phyloP scores from a whole-genome alignment of 73 alveolate species.

The Symbiodinium natans region DNA sequence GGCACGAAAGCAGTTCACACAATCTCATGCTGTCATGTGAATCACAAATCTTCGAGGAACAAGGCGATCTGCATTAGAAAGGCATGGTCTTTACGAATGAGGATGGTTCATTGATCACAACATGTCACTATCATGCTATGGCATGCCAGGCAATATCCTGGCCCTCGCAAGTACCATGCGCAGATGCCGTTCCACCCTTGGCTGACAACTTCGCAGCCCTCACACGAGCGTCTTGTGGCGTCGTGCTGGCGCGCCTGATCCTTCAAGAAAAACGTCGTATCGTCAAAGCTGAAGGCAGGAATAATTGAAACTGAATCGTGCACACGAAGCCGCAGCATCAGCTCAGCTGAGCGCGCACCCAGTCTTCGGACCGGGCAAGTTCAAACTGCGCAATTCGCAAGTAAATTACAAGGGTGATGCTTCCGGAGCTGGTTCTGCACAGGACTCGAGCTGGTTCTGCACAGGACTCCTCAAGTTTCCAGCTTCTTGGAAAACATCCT shows the following conservation, averaged over 20 bases:
- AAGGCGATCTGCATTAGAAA: neutral
- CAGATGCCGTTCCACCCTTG: neutral
- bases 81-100: neutral
- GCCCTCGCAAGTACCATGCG: neutral
- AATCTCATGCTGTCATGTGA: too few species aligned
- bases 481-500: neutral
- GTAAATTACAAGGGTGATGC: too few species aligned
- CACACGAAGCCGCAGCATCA: neutral
- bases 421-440: neutral
- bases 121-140: too few species aligned
- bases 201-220: too few species aligned
- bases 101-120: too few species aligned
- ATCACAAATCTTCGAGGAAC: too few species aligned
- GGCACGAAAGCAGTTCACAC: too few species aligned
- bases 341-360: neutral
- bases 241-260: neutral
- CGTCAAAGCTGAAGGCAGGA: too few species aligned
- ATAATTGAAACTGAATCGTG: neutral
- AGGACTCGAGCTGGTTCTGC: neutral
- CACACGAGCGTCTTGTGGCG: conserved; percentile 21
- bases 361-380: neutral
- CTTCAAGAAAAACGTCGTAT: neutral
- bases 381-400: neutral
- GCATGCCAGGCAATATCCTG: neutral
- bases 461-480: neutral